A percentile compares a stretch with the other conserved stretches of the same genome.
Conservation (phyloP, 2,329 filamentous ascomycete genomes). For the Sordariomycetes sp. region DNA sequence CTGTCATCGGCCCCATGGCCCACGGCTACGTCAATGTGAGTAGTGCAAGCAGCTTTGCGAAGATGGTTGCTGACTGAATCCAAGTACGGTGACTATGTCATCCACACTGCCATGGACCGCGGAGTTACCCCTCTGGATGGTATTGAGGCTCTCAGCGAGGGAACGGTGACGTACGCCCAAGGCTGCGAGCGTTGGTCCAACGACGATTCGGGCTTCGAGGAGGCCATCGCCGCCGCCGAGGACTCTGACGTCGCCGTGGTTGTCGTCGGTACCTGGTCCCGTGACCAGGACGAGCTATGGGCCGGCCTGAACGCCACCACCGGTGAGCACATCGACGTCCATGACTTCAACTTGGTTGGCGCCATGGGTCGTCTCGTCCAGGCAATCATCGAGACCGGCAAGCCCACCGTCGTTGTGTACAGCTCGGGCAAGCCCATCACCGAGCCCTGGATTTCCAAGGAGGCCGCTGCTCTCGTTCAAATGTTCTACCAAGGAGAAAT, state of each 20-base stretch:
- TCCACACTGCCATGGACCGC: conserved; percentile 51
- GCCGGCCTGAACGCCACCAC: conserved; percentile 62
- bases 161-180: conserved; percentile 55
- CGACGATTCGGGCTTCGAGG: conserved; percentile 57
- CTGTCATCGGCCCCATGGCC: conserved; percentile 69
- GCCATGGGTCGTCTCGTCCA: conserved; percentile 59
- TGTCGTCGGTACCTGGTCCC: conserved; percentile 66
- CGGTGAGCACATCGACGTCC: conserved; percentile 62
- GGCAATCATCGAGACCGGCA: conserved; percentile 58
- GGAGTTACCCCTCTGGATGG: conserved; percentile 64
- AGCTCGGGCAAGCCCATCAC: conserved; percentile 64
- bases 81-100: conserved; percentile 64
- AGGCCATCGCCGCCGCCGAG: conserved; percentile 56
- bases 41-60: neutral
- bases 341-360: conserved; percentile 56
- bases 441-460: conserved; percentile 61
- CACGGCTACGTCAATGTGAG: conserved; percentile 60
- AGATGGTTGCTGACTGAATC: conserved; percentile 5
- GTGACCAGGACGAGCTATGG: conserved; percentile 67
- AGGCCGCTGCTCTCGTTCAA: conserved; percentile 57
- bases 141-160: conserved; percentile 51
- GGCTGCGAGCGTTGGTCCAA: conserved; percentile 67
- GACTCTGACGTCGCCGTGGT: conserved; percentile 64
- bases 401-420: conserved; percentile 59
- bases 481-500: conserved; percentile 68